phyloP scores from a whole-genome alignment of 176 grass and related monocot species.

The Alopecurus myosuroides region DNA sequence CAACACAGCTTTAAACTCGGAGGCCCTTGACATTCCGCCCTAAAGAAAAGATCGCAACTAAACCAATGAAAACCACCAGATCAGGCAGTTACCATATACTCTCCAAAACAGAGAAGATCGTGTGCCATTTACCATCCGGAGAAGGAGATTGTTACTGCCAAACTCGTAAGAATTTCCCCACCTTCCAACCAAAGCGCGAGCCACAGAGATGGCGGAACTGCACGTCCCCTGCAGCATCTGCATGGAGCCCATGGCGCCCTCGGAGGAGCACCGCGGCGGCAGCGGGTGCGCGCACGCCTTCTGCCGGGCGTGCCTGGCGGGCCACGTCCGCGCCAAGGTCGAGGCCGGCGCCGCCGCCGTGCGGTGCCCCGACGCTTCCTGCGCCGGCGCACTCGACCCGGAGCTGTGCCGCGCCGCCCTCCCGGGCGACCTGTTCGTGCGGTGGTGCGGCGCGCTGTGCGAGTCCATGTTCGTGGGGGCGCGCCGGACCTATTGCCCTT shows the following conservation, averaged over 20 bases:
- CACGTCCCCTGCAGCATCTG: conserved; percentile 55
- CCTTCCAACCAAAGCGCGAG: not conserved
- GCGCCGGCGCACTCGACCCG: conserved; percentile 34
- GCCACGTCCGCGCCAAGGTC: conserved; percentile 56
- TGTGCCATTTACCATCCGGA: not conserved
- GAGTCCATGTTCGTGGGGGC: conserved; percentile 42
- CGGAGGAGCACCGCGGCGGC: conserved; percentile 18
- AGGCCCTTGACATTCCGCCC: not conserved
- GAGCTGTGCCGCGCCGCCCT: conserved; percentile 25
- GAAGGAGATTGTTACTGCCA: not conserved
- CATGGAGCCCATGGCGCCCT: conserved; percentile 42
- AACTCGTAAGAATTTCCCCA: not conserved
- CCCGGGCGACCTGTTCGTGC: conserved; percentile 33
- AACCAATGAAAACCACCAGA: no score
- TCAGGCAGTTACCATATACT: not conserved
- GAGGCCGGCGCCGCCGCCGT: conserved; percentile 31
- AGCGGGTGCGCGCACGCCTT: conserved; percentile 50
- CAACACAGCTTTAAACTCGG: not conserved
- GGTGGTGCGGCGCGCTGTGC: conserved; percentile 46
- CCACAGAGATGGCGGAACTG: conserved; percentile 7
- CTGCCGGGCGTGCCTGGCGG: conserved; percentile 44
- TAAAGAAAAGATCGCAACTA: no score
- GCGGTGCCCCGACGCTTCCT: conserved; percentile 42
- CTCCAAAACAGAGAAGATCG: not conserved
- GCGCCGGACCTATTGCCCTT: conserved; percentile 56